Conservation (phyloP, 768 basidiomycete species). For the Tephrocybe sp. region DNA sequence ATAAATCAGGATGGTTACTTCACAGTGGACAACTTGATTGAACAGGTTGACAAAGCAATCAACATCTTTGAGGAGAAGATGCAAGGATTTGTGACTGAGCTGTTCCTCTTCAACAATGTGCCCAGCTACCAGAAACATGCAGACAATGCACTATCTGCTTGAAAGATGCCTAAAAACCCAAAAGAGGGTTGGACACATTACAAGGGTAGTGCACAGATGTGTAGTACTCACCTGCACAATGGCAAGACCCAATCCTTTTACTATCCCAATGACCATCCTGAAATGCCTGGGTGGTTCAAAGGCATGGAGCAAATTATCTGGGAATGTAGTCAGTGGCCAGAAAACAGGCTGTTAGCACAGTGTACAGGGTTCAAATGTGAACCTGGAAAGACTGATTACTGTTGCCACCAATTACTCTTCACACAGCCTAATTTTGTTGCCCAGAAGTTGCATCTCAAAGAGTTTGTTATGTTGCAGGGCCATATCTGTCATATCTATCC, state of each 20-base stretch:
- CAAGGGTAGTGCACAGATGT: slow-evolving; percentile 20
- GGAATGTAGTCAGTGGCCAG: slow-evolving; percentile 21
- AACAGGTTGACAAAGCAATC: slow-evolving; percentile 21
- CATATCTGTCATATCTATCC: slow-evolving; percentile 33
- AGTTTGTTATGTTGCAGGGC: slow-evolving; percentile 20
- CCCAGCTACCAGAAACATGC: slow-evolving; percentile 22
- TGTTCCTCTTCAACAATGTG: slow-evolving; percentile 19
- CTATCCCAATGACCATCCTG: slow-evolving; percentile 27
- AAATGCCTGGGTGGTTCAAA: slow-evolving; percentile 33
- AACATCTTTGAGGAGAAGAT: slow-evolving; percentile 20
- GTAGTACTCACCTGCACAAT: slow-evolving; percentile 18
- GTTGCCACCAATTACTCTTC: slow-evolving; percentile 18
- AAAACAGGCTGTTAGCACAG: slow-evolving; percentile 19
- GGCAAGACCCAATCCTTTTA: slow-evolving; percentile 32
- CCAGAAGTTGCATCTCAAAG: slow-evolving; percentile 26
- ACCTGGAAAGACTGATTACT: slow-evolving; percentile 17
- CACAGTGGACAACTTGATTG: slow-evolving; percentile 20
- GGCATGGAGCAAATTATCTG: slow-evolving; percentile 30
- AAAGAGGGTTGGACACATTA: slow-evolving; percentile 13
- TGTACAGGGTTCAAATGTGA: slow-evolving; percentile 24
- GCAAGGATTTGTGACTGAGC: slow-evolving; percentile 15
- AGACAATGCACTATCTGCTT: slow-evolving; percentile 25
- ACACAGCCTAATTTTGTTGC: slow-evolving; percentile 19
- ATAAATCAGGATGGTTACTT: slow-evolving; percentile 27
- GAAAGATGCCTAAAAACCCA: slow-evolving; percentile 26